Evolutionary conservation across 768 basidiomycete genomes (phyloP).

Genomic region (Pisolithus sp.): DNA sequence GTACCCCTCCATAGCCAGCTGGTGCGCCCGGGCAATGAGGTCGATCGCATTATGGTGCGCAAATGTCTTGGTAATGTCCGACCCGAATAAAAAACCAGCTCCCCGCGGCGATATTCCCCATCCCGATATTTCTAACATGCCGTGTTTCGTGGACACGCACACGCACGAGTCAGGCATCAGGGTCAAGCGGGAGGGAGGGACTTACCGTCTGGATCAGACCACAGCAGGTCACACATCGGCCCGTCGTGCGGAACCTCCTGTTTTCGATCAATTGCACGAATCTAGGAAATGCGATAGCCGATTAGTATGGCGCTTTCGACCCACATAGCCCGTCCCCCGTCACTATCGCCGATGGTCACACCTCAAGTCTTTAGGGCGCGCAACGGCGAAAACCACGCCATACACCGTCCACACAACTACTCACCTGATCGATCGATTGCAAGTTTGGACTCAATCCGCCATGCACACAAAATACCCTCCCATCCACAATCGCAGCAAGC

Average conservation of each 20-base stretch:
- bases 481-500: conserved; percentile 93
- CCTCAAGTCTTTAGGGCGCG: no score
- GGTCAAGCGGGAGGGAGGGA: conserved; percentile 4
- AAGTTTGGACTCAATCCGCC: conserved; percentile 91
- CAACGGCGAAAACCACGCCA: neutral
- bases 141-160: neutral
- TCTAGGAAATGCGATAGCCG: conserved; percentile 40
- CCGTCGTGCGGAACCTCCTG: conserved; percentile 99
- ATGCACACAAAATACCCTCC: conserved; percentile 94
- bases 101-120: conserved; percentile 99
- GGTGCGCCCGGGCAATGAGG: conserved; percentile 94
- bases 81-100: conserved; percentile 92
- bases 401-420: conserved; percentile 17
- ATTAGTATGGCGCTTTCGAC: neutral
- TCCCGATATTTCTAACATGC: conserved; percentile 66
- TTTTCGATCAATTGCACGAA: conserved; percentile 90
- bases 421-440: conserved; percentile 81
- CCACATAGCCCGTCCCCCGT: neutral
- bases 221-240: conserved; percentile 97
- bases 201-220: conserved; percentile 97
- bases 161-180: neutral
- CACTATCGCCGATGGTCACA: neutral
- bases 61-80: conserved; percentile 85
- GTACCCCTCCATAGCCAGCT: conserved; percentile 96
- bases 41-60: conserved; percentile 89